These are phyloP conservation scores for Datisca glomerata DNA, from an alignment of 306 rosid species.

Conservation along the genomic window DNA sequence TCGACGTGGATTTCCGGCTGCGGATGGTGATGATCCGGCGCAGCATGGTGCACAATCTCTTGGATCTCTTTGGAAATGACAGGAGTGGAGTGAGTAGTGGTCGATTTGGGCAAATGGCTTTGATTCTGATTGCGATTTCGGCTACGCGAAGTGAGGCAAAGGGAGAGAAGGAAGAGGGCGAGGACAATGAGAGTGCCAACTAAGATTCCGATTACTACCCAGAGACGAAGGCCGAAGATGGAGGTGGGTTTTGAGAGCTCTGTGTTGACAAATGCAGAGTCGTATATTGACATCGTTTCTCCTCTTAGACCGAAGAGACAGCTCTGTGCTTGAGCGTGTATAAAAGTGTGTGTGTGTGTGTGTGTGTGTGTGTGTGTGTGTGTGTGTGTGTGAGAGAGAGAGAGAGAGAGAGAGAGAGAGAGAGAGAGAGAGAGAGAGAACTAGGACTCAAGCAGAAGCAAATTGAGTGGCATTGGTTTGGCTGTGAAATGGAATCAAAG, in stretches of 20 bases:
- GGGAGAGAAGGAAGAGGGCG: conserved; percentile 70
- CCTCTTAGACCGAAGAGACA: too few relatives aligned
- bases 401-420: neutral
- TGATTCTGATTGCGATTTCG: conserved; percentile 23
- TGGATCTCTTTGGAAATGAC: conserved; percentile 69
- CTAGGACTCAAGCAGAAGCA: neutral
- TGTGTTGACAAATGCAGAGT: conserved; percentile 64
- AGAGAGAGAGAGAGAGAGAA: conserved; percentile 1
- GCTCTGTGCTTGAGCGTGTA: too few relatives aligned
- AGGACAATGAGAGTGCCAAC: conserved; percentile 69
- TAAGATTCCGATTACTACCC: conserved; percentile 93
- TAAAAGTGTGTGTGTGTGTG: too few relatives aligned
- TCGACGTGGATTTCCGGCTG: conserved; percentile 58
- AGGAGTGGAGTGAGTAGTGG: conserved; percentile 19
- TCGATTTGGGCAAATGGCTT: conserved; percentile 11
- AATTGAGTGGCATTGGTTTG: conserved; percentile 14
- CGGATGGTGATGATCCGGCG: conserved; percentile 34
- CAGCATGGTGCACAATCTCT: conserved; percentile 43
- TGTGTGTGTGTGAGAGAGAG: neutral
- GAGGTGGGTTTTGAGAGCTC: conserved; percentile 73
- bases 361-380: too few relatives aligned
- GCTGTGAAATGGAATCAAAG: conserved; percentile 7
- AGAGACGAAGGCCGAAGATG: conserved; percentile 79
- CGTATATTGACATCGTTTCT: conserved; percentile 55
- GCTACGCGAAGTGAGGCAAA: conserved; percentile 81